Conservation (phyloP, 75 land plant species). For the Pinus taeda region DNA sequence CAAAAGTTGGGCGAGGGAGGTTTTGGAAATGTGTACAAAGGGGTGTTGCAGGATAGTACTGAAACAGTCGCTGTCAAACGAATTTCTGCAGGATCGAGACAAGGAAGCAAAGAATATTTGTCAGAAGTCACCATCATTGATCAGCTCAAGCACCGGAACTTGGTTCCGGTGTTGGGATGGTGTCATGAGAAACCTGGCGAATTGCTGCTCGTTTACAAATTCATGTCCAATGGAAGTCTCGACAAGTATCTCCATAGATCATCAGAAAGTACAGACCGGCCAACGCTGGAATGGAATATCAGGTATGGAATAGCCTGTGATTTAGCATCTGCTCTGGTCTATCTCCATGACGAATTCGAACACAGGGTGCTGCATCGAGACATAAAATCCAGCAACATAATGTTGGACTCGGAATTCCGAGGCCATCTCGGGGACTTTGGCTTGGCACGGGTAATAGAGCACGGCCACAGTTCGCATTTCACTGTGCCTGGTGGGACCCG, state of each 20-base stretch:
- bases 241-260: no score
- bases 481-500: conserved; percentile 10
- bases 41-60: conserved; percentile 11
- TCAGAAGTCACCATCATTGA: conserved; percentile 37
- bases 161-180: conserved; percentile 30
- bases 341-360: conserved; percentile 25
- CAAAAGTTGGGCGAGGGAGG: conserved; percentile 67
- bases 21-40: conserved; percentile 51
- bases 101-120: conserved; percentile 39
- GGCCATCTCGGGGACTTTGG: conserved; percentile 24
- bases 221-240: neutral
- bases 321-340: conserved; percentile 16
- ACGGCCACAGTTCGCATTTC: neutral
- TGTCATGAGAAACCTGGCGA: neutral
- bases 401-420: conserved; percentile 23
- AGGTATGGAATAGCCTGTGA: conserved; percentile 11
- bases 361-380: conserved; percentile 23
- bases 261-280: neutral
- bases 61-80: conserved; percentile 46
- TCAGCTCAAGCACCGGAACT: conserved; percentile 28
- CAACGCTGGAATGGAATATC: neutral
- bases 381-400: conserved; percentile 24
- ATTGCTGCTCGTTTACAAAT: conserved; percentile 3
- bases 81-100: conserved; percentile 22
- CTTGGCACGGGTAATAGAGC: conserved; percentile 1